A percentile compares a stretch with the other conserved stretches of the same genome.
Evolutionary conservation across 306 rosid species (phyloP).

Genomic region (Sesbania bispinosa): DNA sequence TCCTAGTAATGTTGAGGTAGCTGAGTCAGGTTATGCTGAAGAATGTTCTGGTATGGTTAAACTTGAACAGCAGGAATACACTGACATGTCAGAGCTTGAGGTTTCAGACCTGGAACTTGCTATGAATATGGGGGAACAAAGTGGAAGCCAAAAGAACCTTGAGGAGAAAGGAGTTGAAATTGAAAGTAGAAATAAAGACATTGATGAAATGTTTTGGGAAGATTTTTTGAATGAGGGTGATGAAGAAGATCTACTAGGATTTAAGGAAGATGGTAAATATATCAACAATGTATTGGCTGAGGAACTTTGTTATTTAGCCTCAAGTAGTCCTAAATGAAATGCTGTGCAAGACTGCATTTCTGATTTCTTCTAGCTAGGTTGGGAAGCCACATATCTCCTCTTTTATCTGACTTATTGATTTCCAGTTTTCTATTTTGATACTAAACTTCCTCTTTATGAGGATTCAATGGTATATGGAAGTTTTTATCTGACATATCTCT

Average conservation of each 20-base stretch:
- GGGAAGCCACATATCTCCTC: no score
- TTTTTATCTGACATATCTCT: no score
- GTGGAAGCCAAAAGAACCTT: constrained; percentile 4
- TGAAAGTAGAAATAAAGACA: constrained; percentile 23
- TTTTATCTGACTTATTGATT: no score
- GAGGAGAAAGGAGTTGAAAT: constrained; percentile 12
- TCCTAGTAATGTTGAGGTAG: constrained; percentile 20
- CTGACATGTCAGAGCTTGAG: constrained; percentile 24
- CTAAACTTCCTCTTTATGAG: no score
- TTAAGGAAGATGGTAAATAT: constrained; percentile 28
- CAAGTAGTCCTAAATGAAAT: constrained; percentile 28
- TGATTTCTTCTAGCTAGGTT: background rate
- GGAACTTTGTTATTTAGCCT: constrained; percentile 42
- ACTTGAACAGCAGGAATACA: constrained; percentile 30
- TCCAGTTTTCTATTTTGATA: no score
- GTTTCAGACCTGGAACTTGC: constrained; percentile 32
- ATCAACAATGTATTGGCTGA: constrained; percentile 36
- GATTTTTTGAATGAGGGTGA: constrained; percentile 35
- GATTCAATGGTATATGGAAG: no score
- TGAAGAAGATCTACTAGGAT: constrained; percentile 26
- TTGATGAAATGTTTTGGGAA: constrained; percentile 41
- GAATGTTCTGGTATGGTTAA: constrained; percentile 19
- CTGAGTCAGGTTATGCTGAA: background rate
- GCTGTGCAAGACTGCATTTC: background rate
- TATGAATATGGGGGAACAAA: constrained; percentile 13